Evolutionary conservation across 2,329 filamentous ascomycete genomes (phyloP), one percentile per base, ranked within the genome.

Genomic region (Ampelomyces quisqualis): DNA sequence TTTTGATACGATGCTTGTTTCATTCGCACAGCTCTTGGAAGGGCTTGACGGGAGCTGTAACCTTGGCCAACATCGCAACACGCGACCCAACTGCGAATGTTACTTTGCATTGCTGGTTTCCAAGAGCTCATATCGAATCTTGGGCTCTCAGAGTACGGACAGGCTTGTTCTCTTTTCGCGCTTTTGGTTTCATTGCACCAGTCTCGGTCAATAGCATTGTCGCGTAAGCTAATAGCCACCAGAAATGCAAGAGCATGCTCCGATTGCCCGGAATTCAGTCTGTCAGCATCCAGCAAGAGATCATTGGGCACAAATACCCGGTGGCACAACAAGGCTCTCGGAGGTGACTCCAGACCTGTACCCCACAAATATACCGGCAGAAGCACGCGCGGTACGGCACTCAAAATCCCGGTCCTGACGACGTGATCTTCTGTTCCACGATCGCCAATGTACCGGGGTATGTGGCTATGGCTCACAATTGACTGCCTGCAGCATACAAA

Each of bases 331-430:
- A 38, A 36, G 34, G 22, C 37, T 38, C 37, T 38, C 30, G 36
- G 30, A 40, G 36, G 39, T 43, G 43, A 31, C 35, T 43, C 34
- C 31, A 45, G 35, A 36, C 24, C 26, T 58, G 57, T 40, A 62
- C 54, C 56, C 59, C 58, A 51, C 53, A 57, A 45, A 49, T 49
- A 31, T 51, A 45, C 45, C 55, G 49, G 55, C 49, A 57, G 49
- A 51, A 52, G 36, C 45, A 51, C n/a, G n/a, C n/a, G n/a, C n/a
- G n/a, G n/a, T n/a, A n/a, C 43, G 49, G 49, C 49, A 51, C 51
- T 51, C 18, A 26, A 41, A 33, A 41, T 34, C 33, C 33, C 38
- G 40, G 28, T 38, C 29, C 33, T 19, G 15, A 30, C 19, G 21
- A 33, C 19, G 28, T 37, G 32, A 14, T 44, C 31, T 28, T 29